Conservation (phyloP, 345 rosid genomes). For the Aquilaria yunnanensis region DNA sequence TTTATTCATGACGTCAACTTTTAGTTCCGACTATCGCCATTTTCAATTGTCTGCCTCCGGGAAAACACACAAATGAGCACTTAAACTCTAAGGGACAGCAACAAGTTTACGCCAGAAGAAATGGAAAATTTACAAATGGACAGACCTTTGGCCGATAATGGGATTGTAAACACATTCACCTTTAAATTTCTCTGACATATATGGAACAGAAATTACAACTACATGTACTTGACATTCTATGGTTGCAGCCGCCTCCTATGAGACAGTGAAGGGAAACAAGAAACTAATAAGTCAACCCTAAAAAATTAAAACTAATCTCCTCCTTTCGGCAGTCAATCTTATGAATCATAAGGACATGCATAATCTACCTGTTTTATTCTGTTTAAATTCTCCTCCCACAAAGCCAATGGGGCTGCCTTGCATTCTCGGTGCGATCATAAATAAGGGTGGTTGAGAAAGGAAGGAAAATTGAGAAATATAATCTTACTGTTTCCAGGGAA, state of each 20-base stretch:
- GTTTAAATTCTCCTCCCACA: constrained; percentile 23
- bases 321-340: constrained; percentile 37
- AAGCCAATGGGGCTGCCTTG: constrained; percentile 28
- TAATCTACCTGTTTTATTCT: constrained; percentile 36
- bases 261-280: constrained; percentile 20
- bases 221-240: constrained; percentile 38
- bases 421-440: constrained; percentile 19
- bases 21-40: too few species aligned
- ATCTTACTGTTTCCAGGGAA: constrained; percentile 63
- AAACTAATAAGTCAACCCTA: constrained; percentile 18
- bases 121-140: too few species aligned
- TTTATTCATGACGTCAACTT: too few species aligned
- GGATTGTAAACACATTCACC: neutral
- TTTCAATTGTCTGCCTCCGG: too few species aligned
- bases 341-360: constrained; percentile 34
- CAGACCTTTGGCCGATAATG: too few species aligned
- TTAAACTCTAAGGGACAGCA: too few species aligned
- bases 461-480: constrained; percentile 10
- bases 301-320: constrained; percentile 29
- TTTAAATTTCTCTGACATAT: constrained; percentile 37
- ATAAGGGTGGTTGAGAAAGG: constrained; percentile 15
- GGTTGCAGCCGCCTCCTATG: constrained; percentile 33
- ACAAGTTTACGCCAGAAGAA: too few species aligned
- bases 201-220: constrained; percentile 31
- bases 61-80: too few species aligned